Evolutionary conservation across 208 protist genomes (phyloP), one percentile per base, ranked within the genome.

Genomic region (Leishmania lainsoni): DNA sequence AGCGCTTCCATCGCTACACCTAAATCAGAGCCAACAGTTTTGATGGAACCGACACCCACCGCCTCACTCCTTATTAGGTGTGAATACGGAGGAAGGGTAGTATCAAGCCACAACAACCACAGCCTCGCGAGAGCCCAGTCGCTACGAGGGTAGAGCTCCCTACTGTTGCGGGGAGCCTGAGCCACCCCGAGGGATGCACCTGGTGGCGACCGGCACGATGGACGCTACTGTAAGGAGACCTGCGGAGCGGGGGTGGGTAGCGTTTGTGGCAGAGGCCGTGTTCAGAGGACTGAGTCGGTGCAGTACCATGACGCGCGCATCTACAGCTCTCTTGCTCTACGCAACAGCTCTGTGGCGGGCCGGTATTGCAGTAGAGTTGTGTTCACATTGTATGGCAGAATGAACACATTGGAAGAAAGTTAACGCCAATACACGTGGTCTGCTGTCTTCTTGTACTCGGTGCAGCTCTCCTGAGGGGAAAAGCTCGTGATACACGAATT

Each of bases 51-150:
- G 29, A 73, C 70, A 42, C 69, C 58, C 48, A 74, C 35, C 26
- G 16, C 35, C 68, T 29, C 68, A 39, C 35, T 39, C 45, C 68
- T 48, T 51, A 52, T 16, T 12, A 42, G 5, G 42, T 26, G 20
- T 26, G 68, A 14, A n/a, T 17, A 69, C 22, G 48, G 9, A 48
- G 49, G 51, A n/a, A 29, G 10, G 0, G 20, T 52, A 12, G 42
- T 16, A 32, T 73, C 42, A 3, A 81, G 12, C 65, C 82, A 83
- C 35, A 45, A 79, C 9, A 87, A 58, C 0, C 85, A 86, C 4
- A 90, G 69, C 3, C 81, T 85, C 45, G 89, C 90, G 32, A 92
- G 70, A 0, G 84, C 85, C 86, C 89, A 90, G 73, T 90, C 87
- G 70, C 90, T 92, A 32, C 77, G 39, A 1, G 89, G 89, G 59